phyloP scores from a whole-genome alignment of 352 stramenopile genomes.

The Phytopythium aichiense region DNA sequence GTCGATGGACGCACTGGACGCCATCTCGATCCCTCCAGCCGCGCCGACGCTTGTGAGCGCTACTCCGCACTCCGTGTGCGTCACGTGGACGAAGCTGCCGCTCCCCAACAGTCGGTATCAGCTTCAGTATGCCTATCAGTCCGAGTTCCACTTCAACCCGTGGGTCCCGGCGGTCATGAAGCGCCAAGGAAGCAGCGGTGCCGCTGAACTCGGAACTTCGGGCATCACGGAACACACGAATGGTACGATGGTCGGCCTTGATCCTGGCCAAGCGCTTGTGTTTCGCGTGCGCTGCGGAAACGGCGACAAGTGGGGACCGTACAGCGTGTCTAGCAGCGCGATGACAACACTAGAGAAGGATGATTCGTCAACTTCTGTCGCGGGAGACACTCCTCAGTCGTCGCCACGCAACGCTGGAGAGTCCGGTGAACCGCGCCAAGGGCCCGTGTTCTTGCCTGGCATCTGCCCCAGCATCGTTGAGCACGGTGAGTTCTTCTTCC shows the following conservation, averaged over 20 bases:
- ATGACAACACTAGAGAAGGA: constrained; percentile 55
- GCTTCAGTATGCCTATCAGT: constrained; percentile 61
- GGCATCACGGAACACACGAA: constrained; percentile 50
- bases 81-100: constrained; percentile 54
- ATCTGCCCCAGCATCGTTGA: constrained; percentile 59
- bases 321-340: constrained; percentile 51
- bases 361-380: constrained; percentile 5
- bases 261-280: constrained; percentile 45
- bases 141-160: constrained; percentile 49
- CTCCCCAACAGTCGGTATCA: constrained; percentile 39
- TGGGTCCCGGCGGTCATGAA: constrained; percentile 58
- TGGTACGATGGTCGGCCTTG: constrained; percentile 60
- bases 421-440: constrained; percentile 1
- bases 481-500: constrained; percentile 60
- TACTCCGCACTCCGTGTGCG: constrained; percentile 51
- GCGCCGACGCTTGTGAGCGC: constrained; percentile 66
- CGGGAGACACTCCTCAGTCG: constrained; percentile 11
- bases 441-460: constrained; percentile 50
- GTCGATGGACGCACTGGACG: constrained; percentile 45
- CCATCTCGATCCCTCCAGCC: constrained; percentile 48
- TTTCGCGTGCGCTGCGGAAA: constrained; percentile 64
- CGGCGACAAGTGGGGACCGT: constrained; percentile 55
- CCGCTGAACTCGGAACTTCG: constrained; percentile 31
- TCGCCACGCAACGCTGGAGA: constrained; percentile 1
- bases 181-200: constrained; percentile 24